These are phyloP conservation scores for Talaromyces sp. DNA, from an alignment of 2,329 filamentous ascomycete species.

Conservation along the genomic window DNA sequence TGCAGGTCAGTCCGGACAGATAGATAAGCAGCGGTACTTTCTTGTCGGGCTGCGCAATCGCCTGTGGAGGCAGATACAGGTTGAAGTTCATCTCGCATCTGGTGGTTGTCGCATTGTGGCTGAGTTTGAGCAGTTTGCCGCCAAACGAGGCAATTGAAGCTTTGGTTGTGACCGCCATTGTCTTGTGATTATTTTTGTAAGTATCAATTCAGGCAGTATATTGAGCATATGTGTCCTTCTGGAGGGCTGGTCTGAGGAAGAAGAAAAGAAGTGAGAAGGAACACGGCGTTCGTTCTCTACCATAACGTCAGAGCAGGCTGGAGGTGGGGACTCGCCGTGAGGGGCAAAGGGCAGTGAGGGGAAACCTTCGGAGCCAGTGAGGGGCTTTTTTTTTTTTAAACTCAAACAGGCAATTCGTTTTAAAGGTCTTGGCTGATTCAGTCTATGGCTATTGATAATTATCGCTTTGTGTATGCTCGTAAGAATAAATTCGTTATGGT, in stretches of 20 bases:
- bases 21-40: constrained; percentile 86
- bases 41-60: constrained; percentile 45
- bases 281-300: neutral
- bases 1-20: constrained; percentile 91
- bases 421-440: neutral
- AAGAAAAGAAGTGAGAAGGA: neutral
- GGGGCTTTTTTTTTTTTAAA: neutral
- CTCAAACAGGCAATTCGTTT: neutral
- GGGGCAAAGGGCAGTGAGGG: neutral
- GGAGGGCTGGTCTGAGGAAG: neutral
- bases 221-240: neutral
- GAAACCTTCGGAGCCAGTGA: neutral
- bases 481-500: neutral
- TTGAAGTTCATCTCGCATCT: constrained; percentile 88
- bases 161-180: constrained; percentile 87
- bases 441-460: neutral
- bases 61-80: constrained; percentile 78
- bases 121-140: constrained; percentile 90
- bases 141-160: constrained; percentile 87
- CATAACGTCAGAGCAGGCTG: neutral
- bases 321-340: neutral
- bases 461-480: neutral
- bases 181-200: neutral
- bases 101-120: constrained; percentile 72
- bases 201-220: neutral